These are phyloP conservation scores for Suillus discolor DNA, from an alignment of 768 basidiomycete species.

Conservation along the genomic window DNA sequence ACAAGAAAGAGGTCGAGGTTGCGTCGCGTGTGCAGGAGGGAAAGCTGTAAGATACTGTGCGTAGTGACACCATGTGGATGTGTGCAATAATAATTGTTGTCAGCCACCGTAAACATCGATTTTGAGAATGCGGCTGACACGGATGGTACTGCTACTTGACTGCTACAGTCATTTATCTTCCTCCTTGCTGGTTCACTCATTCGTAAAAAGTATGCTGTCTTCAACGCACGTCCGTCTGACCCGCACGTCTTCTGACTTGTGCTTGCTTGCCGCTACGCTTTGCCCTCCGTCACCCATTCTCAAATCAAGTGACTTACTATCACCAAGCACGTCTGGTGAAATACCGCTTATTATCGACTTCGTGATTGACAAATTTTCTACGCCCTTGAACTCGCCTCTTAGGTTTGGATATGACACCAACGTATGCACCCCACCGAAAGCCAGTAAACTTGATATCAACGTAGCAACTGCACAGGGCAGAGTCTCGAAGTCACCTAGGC, in stretches of 20 bases:
- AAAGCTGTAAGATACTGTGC: conserved; percentile 10
- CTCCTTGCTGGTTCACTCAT: not conserved
- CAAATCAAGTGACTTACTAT: conserved; percentile 37
- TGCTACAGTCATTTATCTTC: not conserved
- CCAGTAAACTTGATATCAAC: not conserved
- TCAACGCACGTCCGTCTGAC: conserved; percentile 30
- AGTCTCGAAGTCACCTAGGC: not conserved
- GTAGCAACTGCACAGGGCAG: not conserved
- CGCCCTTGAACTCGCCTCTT: conserved; percentile 6
- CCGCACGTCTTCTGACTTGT: conserved; percentile 44
- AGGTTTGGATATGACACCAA: not conserved
- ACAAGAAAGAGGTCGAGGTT: conserved; percentile 27
- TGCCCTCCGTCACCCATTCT: conserved; percentile 50
- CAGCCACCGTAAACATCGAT: not conserved
- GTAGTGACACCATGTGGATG: not conserved
- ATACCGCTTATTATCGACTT: conserved; percentile 53
- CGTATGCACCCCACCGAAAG: not conserved
- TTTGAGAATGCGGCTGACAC: conserved; percentile 5
- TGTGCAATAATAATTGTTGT: not conserved
- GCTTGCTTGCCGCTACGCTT: conserved; percentile 37
- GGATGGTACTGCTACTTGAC: conserved; percentile 17
- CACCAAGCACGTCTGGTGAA: conserved; percentile 45
- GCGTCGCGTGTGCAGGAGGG: conserved; percentile 11
- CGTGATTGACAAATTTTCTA: conserved; percentile 12
- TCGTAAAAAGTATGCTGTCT: conserved; percentile 6